A percentile compares a stretch with the other conserved stretches of the same genome.
phyloP scores from a whole-genome alignment of 148 eudicot genomes.

The Rhododendron griersonianum region DNA sequence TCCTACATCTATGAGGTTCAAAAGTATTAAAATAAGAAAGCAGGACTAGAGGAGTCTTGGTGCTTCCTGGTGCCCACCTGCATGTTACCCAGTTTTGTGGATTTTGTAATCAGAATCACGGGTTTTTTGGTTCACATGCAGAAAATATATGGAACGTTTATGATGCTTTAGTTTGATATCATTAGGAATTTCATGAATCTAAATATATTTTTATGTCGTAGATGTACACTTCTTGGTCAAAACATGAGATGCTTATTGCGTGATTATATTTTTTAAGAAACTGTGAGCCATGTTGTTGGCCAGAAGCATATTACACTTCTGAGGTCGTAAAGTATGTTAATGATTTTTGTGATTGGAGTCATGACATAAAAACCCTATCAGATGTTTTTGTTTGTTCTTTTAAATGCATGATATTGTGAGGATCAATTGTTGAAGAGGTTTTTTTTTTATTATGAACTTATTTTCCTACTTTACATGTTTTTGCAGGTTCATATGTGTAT shows the following conservation, averaged over 20 bases:
- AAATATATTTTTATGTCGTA: background rate
- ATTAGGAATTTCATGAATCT: background rate
- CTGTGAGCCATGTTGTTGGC: background rate
- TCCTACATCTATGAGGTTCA: background rate
- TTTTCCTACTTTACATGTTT: background rate
- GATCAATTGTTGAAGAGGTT: background rate
- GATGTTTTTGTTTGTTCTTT: slow-evolving; percentile 23
- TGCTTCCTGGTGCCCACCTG: background rate
- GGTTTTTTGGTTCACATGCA: background rate
- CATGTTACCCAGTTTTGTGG: background rate
- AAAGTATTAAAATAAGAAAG: background rate
- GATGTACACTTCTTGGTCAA: background rate
- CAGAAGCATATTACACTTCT: background rate
- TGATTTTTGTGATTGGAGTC: background rate
- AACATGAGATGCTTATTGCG: background rate
- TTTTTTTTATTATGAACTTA: background rate
- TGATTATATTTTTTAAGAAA: background rate
- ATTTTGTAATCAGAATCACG: background rate
- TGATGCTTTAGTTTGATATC: background rate
- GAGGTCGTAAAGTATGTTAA: background rate
- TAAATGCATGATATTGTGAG: slow-evolving; percentile 37
- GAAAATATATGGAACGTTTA: background rate
- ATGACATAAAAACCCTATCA: too few species aligned
- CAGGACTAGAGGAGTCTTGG: background rate
- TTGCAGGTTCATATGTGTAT: slow-evolving; percentile 81